A percentile compares a stretch with the other conserved stretches of the same genome.
phyloP scores from a whole-genome alignment of 75 land plant genomes.

The Selaginella tamariscina region DNA sequence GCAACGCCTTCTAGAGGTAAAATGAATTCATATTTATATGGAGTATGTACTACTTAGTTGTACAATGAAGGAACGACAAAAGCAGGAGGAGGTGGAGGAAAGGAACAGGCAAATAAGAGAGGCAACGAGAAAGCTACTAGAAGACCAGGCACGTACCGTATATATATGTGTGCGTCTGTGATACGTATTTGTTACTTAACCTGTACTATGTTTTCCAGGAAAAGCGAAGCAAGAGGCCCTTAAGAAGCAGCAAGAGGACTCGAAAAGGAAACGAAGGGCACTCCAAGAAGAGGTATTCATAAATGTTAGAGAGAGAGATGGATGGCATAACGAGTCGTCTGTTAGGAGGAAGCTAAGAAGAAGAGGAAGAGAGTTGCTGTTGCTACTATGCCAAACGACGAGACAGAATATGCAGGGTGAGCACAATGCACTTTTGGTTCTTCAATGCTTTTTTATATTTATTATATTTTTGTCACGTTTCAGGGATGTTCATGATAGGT shows the following conservation, averaged over 20 bases:
- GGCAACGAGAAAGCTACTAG: conserved; percentile 1
- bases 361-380: too few relatives aligned
- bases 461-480: background rate
- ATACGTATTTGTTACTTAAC: background rate
- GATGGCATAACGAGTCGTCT: background rate
- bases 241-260: background rate
- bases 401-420: too few relatives aligned
- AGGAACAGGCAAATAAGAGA: background rate
- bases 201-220: background rate
- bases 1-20: conserved; percentile 7
- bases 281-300: too few relatives aligned
- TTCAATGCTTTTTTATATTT: background rate
- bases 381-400: too few relatives aligned
- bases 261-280: background rate
- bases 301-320: background rate
- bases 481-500: background rate
- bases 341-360: background rate
- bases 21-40: background rate
- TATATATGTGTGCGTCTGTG: background rate
- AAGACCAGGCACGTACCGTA: background rate
- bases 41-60: background rate
- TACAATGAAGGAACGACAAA: background rate
- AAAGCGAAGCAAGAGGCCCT: background rate
- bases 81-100: conserved; percentile 8
- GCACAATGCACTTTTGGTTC: too few relatives aligned